Evolutionary conservation across 768 basidiomycete genomes (phyloP).

Genomic region (Suillus fuscotomentosus): DNA sequence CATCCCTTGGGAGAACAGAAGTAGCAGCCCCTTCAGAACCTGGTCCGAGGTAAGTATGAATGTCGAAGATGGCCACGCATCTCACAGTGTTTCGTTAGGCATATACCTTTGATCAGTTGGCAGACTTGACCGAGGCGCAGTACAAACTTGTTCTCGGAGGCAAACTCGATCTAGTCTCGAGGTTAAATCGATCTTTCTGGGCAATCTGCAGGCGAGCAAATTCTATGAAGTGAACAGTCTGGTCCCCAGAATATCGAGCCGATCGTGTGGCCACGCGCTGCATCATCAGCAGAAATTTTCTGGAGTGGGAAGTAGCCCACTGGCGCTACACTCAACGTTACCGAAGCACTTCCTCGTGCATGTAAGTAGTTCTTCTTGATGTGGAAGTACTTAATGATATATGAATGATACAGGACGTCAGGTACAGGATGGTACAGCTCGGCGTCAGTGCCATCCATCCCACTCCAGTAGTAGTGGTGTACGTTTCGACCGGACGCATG

Average conservation of each 20-base stretch:
- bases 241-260: slow-evolving; percentile 64
- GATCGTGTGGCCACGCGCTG: slow-evolving; percentile 72
- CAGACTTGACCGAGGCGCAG: slow-evolving; percentile 49
- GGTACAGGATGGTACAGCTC: slow-evolving; percentile 58
- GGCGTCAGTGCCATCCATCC: slow-evolving; percentile 52
- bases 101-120: slow-evolving; percentile 71
- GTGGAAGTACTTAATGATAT: neutral
- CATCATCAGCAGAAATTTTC: slow-evolving; percentile 71
- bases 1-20: slow-evolving; percentile 28
- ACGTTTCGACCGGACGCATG: slow-evolving; percentile 60
- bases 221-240: slow-evolving; percentile 76
- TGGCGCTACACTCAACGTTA: slow-evolving; percentile 33
- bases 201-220: slow-evolving; percentile 48
- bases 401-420: slow-evolving; percentile 22
- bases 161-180: slow-evolving; percentile 21
- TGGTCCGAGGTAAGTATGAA: slow-evolving; percentile 61
- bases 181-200: neutral
- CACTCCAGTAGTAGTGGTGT: slow-evolving; percentile 73
- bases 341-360: slow-evolving; percentile 61
- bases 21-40: slow-evolving; percentile 73
- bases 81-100: slow-evolving; percentile 35
- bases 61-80: slow-evolving; percentile 3
- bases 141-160: slow-evolving; percentile 66
- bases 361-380: slow-evolving; percentile 29
- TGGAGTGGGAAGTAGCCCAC: slow-evolving; percentile 55